Evolutionary conservation across 805 yeast species (phyloP).

Genomic region (Sugiyamaella boreocaroliniensis): DNA sequence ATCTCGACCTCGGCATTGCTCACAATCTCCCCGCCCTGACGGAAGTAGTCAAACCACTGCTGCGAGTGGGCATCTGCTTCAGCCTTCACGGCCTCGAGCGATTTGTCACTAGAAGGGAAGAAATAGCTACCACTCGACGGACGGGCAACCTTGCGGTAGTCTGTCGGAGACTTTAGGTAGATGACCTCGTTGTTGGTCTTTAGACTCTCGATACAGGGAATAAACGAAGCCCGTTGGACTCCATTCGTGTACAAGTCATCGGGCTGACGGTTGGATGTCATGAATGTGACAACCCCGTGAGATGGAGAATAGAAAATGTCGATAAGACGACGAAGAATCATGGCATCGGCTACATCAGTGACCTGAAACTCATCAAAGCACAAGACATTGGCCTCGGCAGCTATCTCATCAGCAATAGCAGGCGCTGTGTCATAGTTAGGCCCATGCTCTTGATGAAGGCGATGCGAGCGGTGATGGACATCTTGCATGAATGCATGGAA

Average conservation of each 20-base stretch:
- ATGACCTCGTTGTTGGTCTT: slow-evolving; percentile 70
- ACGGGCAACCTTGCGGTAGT: slow-evolving; percentile 81
- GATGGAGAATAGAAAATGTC: slow-evolving; percentile 55
- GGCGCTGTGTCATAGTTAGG: slow-evolving; percentile 79
- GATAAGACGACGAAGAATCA: slow-evolving; percentile 76
- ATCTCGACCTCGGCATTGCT: slow-evolving; percentile 41
- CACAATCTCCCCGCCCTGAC: slow-evolving; percentile 45
- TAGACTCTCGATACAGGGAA: slow-evolving; percentile 83
- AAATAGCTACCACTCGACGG: slow-evolving; percentile 77
- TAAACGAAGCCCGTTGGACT: slow-evolving; percentile 81
- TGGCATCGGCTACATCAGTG: slow-evolving; percentile 97
- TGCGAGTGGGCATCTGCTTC: slow-evolving; percentile 57
- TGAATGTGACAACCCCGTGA: slow-evolving; percentile 81
- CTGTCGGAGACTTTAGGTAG: slow-evolving; percentile 83
- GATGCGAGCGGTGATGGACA: slow-evolving; percentile 81
- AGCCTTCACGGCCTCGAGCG: slow-evolving; percentile 43
- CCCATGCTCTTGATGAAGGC: slow-evolving; percentile 58
- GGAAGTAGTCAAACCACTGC: slow-evolving; percentile 74
- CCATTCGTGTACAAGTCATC: slow-evolving; percentile 91
- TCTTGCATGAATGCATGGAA: slow-evolving; percentile 97
- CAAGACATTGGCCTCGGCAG: slow-evolving; percentile 65
- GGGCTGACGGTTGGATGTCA: slow-evolving; percentile 93
- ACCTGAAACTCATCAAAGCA: slow-evolving; percentile 98
- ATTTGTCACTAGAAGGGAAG: slow-evolving; percentile 53
- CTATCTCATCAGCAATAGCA: slow-evolving; percentile 72